Conservation (phyloP, 306 rosid species). For the Cucumis cinereus region DNA sequence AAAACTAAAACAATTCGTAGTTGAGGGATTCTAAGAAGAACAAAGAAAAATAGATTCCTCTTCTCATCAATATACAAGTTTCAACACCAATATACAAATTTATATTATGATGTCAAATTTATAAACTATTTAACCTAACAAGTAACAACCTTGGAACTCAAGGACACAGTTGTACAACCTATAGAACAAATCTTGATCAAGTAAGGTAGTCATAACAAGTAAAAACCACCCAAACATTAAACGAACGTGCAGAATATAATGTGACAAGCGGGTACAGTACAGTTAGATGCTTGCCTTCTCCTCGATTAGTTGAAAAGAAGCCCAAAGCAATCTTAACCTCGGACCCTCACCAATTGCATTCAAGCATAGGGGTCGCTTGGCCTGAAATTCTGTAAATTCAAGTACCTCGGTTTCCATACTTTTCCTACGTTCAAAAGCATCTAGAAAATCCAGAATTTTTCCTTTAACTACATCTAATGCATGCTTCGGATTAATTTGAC, state of each 20-base stretch:
- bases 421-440: constrained; percentile 45
- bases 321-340: constrained; percentile 73
- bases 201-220: neutral
- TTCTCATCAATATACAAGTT: neutral
- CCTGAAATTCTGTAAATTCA: constrained; percentile 18
- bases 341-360: constrained; percentile 83
- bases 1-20: neutral
- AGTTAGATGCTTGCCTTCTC: constrained; percentile 56
- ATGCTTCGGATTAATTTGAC: constrained; percentile 34
- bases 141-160: neutral
- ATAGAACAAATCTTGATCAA: too few species aligned
- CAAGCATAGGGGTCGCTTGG: constrained; percentile 58
- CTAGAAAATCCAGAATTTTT: constrained; percentile 58
- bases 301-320: constrained; percentile 64
- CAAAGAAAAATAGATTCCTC: neutral
- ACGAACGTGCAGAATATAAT: constrained; percentile 4
- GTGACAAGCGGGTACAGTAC: constrained; percentile 13
- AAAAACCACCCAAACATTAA: neutral
- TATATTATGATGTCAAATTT: neutral
- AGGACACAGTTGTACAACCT: too few species aligned
- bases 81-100: neutral
- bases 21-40: neutral
- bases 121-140: neutral
- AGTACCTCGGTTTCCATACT: constrained; percentile 32
- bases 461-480: constrained; percentile 49